Evolutionary conservation across 2,329 filamentous ascomycete species (phyloP).

Genomic region (Trichoderma cornu-damae): DNA sequence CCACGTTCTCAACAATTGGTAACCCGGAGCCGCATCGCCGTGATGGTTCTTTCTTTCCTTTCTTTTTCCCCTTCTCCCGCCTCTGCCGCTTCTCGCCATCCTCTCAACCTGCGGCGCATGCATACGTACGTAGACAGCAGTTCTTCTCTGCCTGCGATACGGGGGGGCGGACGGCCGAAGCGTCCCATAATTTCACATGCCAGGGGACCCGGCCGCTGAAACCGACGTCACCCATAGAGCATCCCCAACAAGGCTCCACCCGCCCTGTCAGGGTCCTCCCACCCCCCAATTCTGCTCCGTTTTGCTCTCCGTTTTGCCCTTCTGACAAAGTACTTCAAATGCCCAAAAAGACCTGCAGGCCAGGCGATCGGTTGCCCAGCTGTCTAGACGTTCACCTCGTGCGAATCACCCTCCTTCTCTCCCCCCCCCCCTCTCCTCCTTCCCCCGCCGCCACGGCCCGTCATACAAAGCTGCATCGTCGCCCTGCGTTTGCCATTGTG

Average conservation of each 20-base stretch:
- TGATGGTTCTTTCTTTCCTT: no score
- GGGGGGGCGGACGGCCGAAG: not conserved
- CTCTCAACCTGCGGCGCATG: not conserved
- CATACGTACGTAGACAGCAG: no score
- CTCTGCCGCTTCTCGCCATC: not conserved
- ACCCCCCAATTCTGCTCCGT: slow-evolving; percentile 8
- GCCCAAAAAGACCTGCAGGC: slow-evolving; percentile 5
- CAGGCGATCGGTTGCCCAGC: slow-evolving; percentile 3
- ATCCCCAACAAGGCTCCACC: slow-evolving; percentile 17
- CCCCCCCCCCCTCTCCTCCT: no score
- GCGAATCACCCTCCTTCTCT: not conserved
- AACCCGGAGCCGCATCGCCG: not conserved
- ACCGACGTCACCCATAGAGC: slow-evolving; percentile 14
- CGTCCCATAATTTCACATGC: slow-evolving; percentile 16
- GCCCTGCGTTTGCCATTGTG: not conserved
- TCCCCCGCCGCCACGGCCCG: no score
- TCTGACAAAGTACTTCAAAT: slow-evolving; percentile 2
- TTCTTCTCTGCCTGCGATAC: not conserved
- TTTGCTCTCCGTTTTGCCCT: slow-evolving; percentile 3
- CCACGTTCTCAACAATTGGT: slow-evolving; percentile 18
- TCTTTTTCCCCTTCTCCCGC: not conserved
- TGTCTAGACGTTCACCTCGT: not conserved
- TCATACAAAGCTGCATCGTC: not conserved
- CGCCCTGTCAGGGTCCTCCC: not conserved
- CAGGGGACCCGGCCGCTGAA: slow-evolving; percentile 9